Percentiles rank a stretch among this genome's conserved stretches.
phyloP scores from a whole-genome alignment of 306 rosid genomes.

The Glycine tomentella region DNA sequence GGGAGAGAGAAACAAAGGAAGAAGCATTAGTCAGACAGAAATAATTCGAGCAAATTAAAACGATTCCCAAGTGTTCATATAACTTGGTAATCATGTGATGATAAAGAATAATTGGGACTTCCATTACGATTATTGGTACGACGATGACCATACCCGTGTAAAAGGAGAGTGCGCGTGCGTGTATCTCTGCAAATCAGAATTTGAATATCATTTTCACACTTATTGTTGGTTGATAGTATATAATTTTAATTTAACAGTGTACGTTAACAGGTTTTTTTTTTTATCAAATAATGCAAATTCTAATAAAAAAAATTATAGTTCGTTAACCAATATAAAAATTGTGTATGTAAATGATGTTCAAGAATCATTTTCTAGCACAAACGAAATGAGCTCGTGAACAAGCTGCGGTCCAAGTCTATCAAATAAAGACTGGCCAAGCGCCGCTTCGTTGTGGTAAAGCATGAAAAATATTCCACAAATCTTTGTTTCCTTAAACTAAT shows the following conservation, averaged over 20 bases:
- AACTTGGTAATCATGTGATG: not conserved
- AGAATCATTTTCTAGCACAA: conserved; percentile 27
- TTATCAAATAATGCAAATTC: not conserved
- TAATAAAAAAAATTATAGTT: not conserved
- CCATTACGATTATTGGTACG: not conserved
- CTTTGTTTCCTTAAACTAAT: not conserved
- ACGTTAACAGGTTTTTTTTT: not conserved
- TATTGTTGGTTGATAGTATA: too few species aligned
- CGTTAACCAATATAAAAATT: not conserved
- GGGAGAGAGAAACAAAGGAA: not conserved
- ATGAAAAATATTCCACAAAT: conserved; percentile 17
- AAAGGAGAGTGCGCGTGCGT: not conserved
- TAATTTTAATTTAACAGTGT: not conserved
- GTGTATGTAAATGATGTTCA: not conserved
- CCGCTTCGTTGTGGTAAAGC: not conserved
- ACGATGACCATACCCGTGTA: not conserved
- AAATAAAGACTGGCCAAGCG: not conserved
- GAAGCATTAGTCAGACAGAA: not conserved
- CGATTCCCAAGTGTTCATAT: not conserved
- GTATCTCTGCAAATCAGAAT: not conserved
- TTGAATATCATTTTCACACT: not conserved
- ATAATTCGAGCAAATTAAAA: not conserved
- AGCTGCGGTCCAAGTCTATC: conserved; percentile 2
- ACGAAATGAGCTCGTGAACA: conserved; percentile 31
- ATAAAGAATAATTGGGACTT: not conserved